Conservation (phyloP, 441 rosid species). For the Manihot esculenta region DNA sequence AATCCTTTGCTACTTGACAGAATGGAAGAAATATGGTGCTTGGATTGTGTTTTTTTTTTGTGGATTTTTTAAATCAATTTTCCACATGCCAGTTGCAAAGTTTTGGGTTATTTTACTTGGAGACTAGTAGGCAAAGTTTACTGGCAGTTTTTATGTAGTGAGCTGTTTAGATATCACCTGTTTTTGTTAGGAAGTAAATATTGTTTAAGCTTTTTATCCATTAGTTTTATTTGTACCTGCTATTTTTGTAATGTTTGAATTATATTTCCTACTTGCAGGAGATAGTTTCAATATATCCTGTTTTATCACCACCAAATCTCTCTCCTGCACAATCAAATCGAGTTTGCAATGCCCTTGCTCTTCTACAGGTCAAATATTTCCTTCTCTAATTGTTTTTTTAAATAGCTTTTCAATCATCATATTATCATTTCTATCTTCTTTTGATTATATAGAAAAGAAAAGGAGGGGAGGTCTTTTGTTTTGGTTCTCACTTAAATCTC, state of each 20-base stretch:
- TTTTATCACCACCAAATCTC: conserved; percentile 87
- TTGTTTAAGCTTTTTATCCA: neutral
- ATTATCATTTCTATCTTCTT: too few relatives aligned
- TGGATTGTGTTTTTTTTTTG: neutral
- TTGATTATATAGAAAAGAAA: too few relatives aligned
- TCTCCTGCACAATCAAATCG: conserved; percentile 94
- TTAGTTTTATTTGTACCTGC: neutral
- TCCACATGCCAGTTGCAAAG: conserved; percentile 5
- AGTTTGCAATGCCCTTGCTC: conserved; percentile 98
- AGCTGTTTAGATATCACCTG: neutral
- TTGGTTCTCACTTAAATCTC: too few relatives aligned
- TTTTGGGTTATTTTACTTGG: neutral
- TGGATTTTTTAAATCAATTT: neutral
- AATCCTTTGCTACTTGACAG: neutral
- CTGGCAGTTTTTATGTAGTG: neutral
- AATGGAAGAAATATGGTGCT: neutral
- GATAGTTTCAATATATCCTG: conserved; percentile 94
- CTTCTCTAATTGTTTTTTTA: neutral
- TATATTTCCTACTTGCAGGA: conserved; percentile 57
- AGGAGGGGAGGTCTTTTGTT: too few relatives aligned
- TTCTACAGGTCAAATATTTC: conserved; percentile 78
- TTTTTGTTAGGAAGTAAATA: conserved; percentile 1
- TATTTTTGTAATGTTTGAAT: neutral
- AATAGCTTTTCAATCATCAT: neutral
- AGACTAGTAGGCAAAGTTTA: neutral